Percentiles rank a stretch among this genome's conserved stretches.
Evolutionary conservation across 495 filamentous ascomycete genomes (phyloP).

Genomic region (Penicillium tannophilum): DNA sequence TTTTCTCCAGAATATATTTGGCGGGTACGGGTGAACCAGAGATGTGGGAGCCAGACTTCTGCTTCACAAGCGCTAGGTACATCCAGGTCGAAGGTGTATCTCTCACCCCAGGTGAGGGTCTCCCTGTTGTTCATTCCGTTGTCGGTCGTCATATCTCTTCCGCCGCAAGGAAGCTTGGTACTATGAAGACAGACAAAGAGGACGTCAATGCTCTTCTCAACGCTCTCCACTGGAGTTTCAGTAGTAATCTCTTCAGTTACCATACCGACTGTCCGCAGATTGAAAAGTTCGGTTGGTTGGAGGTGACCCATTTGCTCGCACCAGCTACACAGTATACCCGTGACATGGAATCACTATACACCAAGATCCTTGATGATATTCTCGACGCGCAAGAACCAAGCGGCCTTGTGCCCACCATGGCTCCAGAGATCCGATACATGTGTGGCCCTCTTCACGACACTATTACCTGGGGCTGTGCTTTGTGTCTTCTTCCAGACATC

Average conservation of each 20-base stretch:
- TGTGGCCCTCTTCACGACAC: conserved; percentile 36
- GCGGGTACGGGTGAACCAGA: conserved; percentile 27
- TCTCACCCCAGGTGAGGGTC: conserved; percentile 11
- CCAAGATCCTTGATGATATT: conserved; percentile 35
- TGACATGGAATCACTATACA: conserved; percentile 33
- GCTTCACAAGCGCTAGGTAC: conserved; percentile 34
- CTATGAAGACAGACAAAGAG: conserved; percentile 31
- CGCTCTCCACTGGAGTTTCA: conserved; percentile 30
- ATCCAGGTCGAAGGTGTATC: conserved; percentile 32
- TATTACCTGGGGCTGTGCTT: conserved; percentile 34
- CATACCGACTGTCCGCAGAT: conserved; percentile 38
- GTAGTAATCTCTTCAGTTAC: conserved; percentile 35
- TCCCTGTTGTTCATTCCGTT: conserved; percentile 27
- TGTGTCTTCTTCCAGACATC: conserved; percentile 30
- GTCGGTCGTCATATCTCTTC: conserved; percentile 31
- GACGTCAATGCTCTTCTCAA: conserved; percentile 30
- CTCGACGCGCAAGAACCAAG: conserved; percentile 30
- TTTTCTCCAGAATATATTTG: conserved; percentile 27
- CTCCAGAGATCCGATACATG: conserved; percentile 35
- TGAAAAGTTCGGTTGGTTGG: conserved; percentile 36
- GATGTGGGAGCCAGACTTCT: conserved; percentile 33
- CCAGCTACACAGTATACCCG: conserved; percentile 35
- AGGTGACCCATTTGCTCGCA: conserved; percentile 32
- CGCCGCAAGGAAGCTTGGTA: conserved; percentile 26
- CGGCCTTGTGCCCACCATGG: conserved; percentile 34